These are phyloP conservation scores for Populus hybrid DNA, from an alignment of 441 rosid species.

Conservation along the genomic window DNA sequence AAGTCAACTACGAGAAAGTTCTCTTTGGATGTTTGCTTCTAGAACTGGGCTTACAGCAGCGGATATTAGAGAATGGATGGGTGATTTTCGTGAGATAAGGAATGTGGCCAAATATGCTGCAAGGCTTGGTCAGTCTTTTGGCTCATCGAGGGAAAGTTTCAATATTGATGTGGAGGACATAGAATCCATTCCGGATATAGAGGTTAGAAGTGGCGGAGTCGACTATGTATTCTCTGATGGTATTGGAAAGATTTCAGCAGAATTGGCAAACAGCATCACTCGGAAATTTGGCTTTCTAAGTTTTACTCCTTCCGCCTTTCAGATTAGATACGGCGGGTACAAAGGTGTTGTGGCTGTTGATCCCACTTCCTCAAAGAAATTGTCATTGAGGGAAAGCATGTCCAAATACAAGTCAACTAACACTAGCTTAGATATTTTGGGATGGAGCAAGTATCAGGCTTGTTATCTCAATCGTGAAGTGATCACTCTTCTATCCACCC, in stretches of 20 bases:
- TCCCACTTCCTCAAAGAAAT: slow-evolving; percentile 34
- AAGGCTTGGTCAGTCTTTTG: slow-evolving; percentile 53
- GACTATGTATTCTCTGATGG: slow-evolving; percentile 50
- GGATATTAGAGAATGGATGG: slow-evolving; percentile 42
- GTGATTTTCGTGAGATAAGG: slow-evolving; percentile 41
- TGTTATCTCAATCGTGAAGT: slow-evolving; percentile 47
- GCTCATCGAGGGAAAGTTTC: slow-evolving; percentile 60
- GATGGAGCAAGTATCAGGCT: slow-evolving; percentile 45
- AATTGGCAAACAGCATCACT: slow-evolving; percentile 34
- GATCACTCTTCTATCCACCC: slow-evolving; percentile 47
- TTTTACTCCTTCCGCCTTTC: slow-evolving; percentile 44
- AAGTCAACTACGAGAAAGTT: slow-evolving; percentile 54
- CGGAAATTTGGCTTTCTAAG: slow-evolving; percentile 31
- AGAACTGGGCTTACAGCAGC: slow-evolving; percentile 38
- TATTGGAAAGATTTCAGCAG: slow-evolving; percentile 49
- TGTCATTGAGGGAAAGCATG: slow-evolving; percentile 49
- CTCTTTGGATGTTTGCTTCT: slow-evolving; percentile 72
- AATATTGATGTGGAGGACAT: slow-evolving; percentile 26
- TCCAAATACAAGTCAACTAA: slow-evolving; percentile 32
- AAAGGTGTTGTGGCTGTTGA: slow-evolving; percentile 61
- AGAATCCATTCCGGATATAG: slow-evolving; percentile 35
- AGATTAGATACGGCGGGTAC: slow-evolving; percentile 51
- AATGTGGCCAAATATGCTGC: slow-evolving; percentile 68
- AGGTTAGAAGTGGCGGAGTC: slow-evolving; percentile 5
- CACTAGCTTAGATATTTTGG: slow-evolving; percentile 41